Conservation (phyloP, 2,329 filamentous ascomycete genomes). For the Xylariaceae sp. region DNA sequence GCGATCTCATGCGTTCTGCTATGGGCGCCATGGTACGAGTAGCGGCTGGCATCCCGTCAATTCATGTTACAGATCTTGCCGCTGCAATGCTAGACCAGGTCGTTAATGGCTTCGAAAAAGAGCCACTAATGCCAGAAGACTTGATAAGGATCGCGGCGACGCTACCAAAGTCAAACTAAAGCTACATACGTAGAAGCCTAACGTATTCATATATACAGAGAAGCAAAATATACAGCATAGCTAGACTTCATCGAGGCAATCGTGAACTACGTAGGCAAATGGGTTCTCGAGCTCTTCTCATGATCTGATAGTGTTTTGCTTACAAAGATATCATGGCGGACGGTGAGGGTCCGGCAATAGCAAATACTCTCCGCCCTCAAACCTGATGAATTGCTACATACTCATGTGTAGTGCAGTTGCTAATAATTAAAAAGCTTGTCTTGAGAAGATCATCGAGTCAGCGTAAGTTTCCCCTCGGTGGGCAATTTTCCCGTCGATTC, state of each 20-base stretch:
- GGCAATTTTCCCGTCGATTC: conserved; percentile 30
- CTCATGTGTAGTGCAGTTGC: conserved; percentile 8
- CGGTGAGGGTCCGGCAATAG: conserved; percentile 5
- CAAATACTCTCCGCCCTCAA: conserved; percentile 6
- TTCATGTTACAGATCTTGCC: conserved; percentile 46
- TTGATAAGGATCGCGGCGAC: conserved; percentile 35
- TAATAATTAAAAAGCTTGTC: conserved; percentile 1
- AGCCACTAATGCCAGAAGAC: conserved; percentile 51
- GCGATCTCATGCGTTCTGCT: conserved; percentile 29
- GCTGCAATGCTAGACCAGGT: conserved; percentile 52
- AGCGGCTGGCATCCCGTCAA: conserved; percentile 41
- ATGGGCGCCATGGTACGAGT: conserved; percentile 29
- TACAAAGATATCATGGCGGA: conserved; percentile 8
- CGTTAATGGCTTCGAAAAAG: conserved; percentile 53
- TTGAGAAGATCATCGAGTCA: not conserved
- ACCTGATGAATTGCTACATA: conserved; percentile 11
- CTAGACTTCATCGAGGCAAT: no score
- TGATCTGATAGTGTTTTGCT: no score
- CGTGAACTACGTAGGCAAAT: no score
- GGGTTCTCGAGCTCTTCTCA: no score
- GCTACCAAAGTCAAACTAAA: not conserved
- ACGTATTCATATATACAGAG: no score
- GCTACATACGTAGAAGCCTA: not conserved
- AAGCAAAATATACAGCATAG: no score
- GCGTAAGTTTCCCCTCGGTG: conserved; percentile 11